A percentile compares a stretch with the other conserved stretches of the same genome.
Conservation (phyloP, 1,284 basidiomycete genomes). For the Mycosarcoma maydis region DNA sequence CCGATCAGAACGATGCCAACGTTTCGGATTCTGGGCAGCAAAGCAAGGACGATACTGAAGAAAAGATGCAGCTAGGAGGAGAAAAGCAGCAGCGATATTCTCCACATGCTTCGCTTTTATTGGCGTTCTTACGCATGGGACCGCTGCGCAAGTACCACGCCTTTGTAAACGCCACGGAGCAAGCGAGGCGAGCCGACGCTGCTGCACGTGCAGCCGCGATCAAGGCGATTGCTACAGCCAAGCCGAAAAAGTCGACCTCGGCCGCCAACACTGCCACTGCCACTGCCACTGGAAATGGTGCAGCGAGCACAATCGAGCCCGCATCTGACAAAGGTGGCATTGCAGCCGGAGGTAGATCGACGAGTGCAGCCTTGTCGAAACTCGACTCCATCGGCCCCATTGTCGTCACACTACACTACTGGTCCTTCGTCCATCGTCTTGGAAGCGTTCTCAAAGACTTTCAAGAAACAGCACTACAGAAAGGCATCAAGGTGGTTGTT, state of each 20-base stretch:
- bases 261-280: too few relatives aligned
- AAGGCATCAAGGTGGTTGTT: not conserved
- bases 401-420: constrained; percentile 33
- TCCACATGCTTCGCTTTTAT: constrained; percentile 16
- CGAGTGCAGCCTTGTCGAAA: constrained; percentile 3
- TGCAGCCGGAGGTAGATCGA: constrained; percentile 14
- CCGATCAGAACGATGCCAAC: not conserved
- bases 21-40: too few relatives aligned
- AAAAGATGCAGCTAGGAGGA: too few relatives aligned
- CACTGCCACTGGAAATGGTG: not conserved
- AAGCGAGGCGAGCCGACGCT: constrained; percentile 15
- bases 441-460: constrained; percentile 2
- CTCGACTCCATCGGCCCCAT: constrained; percentile 26
- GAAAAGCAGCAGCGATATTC: too few relatives aligned
- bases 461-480: not conserved
- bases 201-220: constrained; percentile 8
- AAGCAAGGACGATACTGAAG: not conserved
- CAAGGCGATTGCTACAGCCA: constrained; percentile 16
- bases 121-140: constrained; percentile 34
- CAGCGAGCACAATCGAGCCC: not conserved
- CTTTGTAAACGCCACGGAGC: not conserved
- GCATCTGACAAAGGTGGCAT: constrained; percentile 9
- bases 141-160: constrained; percentile 37
- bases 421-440: constrained; percentile 37
- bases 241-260: constrained; percentile 26